Evolutionary conservation across 768 basidiomycete species (phyloP).

Genomic region (Cantharellus anzutake): DNA sequence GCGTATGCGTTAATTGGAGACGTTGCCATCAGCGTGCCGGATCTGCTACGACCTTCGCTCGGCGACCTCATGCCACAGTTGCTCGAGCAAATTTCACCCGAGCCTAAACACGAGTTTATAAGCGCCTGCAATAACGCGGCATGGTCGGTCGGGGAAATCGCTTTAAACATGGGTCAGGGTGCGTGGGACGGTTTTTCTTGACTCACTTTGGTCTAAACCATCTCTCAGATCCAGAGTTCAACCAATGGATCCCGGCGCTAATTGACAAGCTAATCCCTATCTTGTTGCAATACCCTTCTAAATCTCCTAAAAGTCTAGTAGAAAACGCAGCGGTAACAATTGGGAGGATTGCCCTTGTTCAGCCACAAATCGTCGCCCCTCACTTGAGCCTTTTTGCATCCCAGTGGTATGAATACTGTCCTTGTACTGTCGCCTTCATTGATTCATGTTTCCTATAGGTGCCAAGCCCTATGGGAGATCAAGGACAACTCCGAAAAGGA

Average conservation of each 20-base stretch:
- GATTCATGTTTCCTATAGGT: constrained; percentile 16
- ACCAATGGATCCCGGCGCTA: constrained; percentile 76
- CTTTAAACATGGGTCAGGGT: constrained; percentile 77
- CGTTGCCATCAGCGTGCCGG: constrained; percentile 91
- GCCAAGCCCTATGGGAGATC: constrained; percentile 92
- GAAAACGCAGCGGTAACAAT: constrained; percentile 99
- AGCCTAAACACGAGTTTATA: constrained; percentile 85
- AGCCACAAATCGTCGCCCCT: constrained; percentile 74
- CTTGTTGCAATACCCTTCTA: constrained; percentile 72
- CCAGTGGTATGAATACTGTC: constrained; percentile 37
- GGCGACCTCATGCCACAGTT: constrained; percentile 80
- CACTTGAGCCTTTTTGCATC: constrained; percentile 80
- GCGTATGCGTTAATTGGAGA: constrained; percentile 98
- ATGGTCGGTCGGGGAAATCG: constrained; percentile 99
- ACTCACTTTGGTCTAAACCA: neutral
- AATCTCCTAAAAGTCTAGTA: constrained; percentile 81
- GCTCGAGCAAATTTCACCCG: constrained; percentile 74
- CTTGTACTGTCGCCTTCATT: neutral
- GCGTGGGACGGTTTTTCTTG: constrained; percentile 11
- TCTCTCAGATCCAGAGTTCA: constrained; percentile 52
- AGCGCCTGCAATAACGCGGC: constrained; percentile 98
- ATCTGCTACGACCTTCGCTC: constrained; percentile 66
- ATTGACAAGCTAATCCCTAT: constrained; percentile 85
- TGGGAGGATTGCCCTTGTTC: constrained; percentile 86
- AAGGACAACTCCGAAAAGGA: constrained; percentile 99